phyloP scores from a whole-genome alignment of 2,329 filamentous ascomycete genomes.

The Calycina herbarum region DNA sequence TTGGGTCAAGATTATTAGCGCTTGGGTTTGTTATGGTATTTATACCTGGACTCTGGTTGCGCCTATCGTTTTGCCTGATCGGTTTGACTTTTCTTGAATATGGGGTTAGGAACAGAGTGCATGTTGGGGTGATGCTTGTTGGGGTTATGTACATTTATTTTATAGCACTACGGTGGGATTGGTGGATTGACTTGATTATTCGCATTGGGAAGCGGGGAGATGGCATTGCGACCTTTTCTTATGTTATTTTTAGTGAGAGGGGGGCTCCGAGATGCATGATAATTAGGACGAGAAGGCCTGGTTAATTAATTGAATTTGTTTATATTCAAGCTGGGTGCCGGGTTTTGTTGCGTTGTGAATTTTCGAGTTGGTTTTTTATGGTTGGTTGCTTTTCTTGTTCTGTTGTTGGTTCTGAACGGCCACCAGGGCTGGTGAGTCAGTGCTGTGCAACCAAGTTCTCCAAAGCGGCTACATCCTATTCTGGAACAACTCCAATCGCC shows the following conservation, averaged over 20 bases:
- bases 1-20: slow-evolving; percentile 98
- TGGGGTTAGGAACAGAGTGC: neutral
- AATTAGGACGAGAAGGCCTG: neutral
- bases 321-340: neutral
- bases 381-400: no score
- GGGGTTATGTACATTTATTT: neutral
- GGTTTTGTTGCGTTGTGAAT: no score
- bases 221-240: neutral
- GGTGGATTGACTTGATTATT: slow-evolving; percentile 2
- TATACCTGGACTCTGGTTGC: slow-evolving; percentile 93
- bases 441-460: no score
- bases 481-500: no score
- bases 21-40: slow-evolving; percentile 94
- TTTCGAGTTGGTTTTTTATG: no score
- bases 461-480: no score
- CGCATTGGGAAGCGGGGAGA: slow-evolving; percentile 1
- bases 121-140: neutral
- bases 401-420: no score
- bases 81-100: slow-evolving; percentile 63
- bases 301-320: slow-evolving; percentile 1
- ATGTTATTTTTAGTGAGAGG: neutral
- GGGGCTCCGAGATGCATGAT: neutral
- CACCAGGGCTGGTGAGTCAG: no score
- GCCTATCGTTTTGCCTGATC: slow-evolving; percentile 79
- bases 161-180: neutral